Evolutionary conservation across 345 rosid genomes (phyloP).

Genomic region (Populus davidiana): DNA sequence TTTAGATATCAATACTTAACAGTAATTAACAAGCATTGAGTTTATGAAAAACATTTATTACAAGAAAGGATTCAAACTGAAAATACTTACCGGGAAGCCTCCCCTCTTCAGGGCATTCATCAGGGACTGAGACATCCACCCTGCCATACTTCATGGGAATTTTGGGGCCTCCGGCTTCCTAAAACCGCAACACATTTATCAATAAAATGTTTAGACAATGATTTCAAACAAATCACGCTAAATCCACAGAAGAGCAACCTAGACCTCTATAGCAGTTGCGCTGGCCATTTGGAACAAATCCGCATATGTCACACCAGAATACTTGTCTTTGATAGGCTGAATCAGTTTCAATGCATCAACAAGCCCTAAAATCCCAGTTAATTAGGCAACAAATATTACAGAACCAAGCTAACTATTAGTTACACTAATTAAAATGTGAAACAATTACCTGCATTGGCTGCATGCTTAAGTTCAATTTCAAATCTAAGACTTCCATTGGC

Average conservation of each 20-base stretch:
- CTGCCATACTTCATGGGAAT: slow-evolving; percentile 94
- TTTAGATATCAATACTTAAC: slow-evolving; percentile 11
- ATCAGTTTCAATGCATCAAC: slow-evolving; percentile 75
- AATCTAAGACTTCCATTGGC: slow-evolving; percentile 91
- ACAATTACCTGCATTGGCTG: slow-evolving; percentile 82
- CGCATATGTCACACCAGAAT: slow-evolving; percentile 71
- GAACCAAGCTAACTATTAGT: background rate
- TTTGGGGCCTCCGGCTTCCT: slow-evolving; percentile 96
- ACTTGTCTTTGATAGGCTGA: slow-evolving; percentile 78
- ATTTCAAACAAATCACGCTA: background rate
- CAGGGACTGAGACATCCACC: slow-evolving; percentile 70
- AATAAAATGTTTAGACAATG: slow-evolving; percentile 12
- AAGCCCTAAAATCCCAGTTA: slow-evolving; percentile 54
- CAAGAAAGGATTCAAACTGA: background rate
- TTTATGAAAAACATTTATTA: background rate
- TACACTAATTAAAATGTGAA: slow-evolving; percentile 1
- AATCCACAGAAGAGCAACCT: slow-evolving; percentile 15
- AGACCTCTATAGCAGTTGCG: slow-evolving; percentile 91
- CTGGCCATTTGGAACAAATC: slow-evolving; percentile 95
- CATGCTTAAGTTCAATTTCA: slow-evolving; percentile 89
- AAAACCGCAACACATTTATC: slow-evolving; percentile 20
- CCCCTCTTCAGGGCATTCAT: slow-evolving; percentile 94
- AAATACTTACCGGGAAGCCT: slow-evolving; percentile 84
- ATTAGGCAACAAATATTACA: slow-evolving; percentile 12
- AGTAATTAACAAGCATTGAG: background rate